Evolutionary conservation across 2,329 filamentous ascomycete species (phyloP), one percentile per base, ranked within the genome.

Genomic region (Fusarium subglutinans): DNA sequence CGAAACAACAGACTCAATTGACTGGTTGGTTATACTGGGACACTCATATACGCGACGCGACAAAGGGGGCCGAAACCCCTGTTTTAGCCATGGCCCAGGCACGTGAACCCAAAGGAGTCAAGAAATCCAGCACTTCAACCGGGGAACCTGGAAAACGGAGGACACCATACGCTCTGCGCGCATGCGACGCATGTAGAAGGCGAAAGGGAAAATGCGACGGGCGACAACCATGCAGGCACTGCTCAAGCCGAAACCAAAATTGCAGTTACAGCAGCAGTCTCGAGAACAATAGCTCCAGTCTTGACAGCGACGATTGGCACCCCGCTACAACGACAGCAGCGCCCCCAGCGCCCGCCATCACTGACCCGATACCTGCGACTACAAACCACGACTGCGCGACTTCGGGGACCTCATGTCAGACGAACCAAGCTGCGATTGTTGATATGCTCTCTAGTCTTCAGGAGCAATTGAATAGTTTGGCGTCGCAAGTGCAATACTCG

Each of bases 161-260:
- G 9, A 71, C 68, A 15, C 68, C 68, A 18, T 70, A 70, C 14
- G 68, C 68, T 14, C 43, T 66, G 3, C 60, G 61, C 28, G 68
- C 68, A 13, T 70, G 68, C 38, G 68, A 70, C 28, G 66, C 68
- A 7, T 70, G 68, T 61, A 45, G 68, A 9, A 24, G 67, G 6
- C 60, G 68, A 18, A 70, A 70, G 40, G 68, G 68, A 2, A 70
- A 71, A 61, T 70, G 66, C 28, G 68, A 70, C 11, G 68, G 68
- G 3, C 48, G 67, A 37, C 60, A 66, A 1, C 66, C 68, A 3
- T 70, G 68, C 28, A 48, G 68, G 37, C 20, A 70, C 14, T 70
- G 68, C 20, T 24, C 59, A 18, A 43, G 60, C 4, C 54, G 68
- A 11, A 45, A 37, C 13, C 66, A 70, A 17, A 55, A 17, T 12